Evolutionary conservation across 179 eudicot genomes (phyloP), one percentile per base, ranked within the genome.

Genomic region (Amaranthus tricolor): DNA sequence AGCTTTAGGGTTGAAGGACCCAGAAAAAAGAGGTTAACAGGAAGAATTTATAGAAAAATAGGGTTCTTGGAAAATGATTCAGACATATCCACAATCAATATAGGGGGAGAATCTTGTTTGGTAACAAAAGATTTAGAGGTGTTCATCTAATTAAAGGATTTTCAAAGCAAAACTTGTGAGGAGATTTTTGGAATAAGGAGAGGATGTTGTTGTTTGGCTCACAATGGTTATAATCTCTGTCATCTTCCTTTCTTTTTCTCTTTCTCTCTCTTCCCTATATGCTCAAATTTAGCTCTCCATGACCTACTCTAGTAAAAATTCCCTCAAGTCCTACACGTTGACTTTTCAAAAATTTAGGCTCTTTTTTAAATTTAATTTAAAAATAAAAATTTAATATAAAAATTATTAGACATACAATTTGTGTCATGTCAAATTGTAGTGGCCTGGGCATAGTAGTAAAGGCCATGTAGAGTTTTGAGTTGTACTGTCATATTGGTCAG

Each of bases 141-240:
- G 14, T 54, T 31, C 40, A 2, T 31, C 3, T 2, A 31, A 31
- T 31, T 31, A 61, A 58, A 55, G 62, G 31, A 15, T 58, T n/a
- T 50, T 16, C 15, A 5, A 2, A 11, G 49, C 15, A 68, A 16
- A n/a, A 64, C 7, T 12, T 20, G 16, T 31, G 14, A 1, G 59
- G 48, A 11, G 60, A 40, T 63, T 40, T 63, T 63, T 63, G 50
- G 49, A 54, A 54, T 24, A 21, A 12, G n/a, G 6, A 15, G 47
- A 44, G 54, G n/a, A 9, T 15, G 6, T 8, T 9, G 49, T 68
- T 68, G 78, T 61, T 60, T 76, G 74, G 79, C 48, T 75, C 57
- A 75, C 57, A 67, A 75, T 75, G 64, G 73, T 63, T 63, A 5
- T 9, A 15, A 52, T 64, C 60, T 73, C 76, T 63, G 60, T 73